Evolutionary conservation across 257 asterid species (phyloP).

Genomic region (Solanum ahanhuiri): DNA sequence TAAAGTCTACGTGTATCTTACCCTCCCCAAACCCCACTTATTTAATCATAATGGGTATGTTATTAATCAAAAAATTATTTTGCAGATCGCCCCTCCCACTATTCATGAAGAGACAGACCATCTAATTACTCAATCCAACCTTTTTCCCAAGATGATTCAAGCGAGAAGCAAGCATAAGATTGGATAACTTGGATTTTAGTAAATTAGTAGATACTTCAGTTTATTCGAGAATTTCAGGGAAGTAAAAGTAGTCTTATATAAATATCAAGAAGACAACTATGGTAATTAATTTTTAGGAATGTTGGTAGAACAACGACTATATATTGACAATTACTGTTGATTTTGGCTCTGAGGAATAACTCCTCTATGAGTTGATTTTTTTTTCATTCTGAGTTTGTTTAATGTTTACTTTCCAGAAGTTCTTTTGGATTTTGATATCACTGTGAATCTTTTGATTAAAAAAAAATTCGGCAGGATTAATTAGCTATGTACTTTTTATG

Average conservation of each 20-base stretch:
- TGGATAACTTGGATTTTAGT: not conserved
- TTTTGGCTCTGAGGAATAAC: too few species aligned
- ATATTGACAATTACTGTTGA: not conserved
- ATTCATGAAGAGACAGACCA: not conserved
- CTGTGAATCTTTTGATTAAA: not conserved
- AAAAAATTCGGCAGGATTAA: not conserved
- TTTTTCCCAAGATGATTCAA: not conserved
- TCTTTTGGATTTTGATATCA: not conserved
- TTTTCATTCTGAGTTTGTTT: not conserved
- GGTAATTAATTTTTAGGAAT: not conserved
- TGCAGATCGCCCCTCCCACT: not conserved
- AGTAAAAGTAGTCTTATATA: not conserved
- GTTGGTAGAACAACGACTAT: not conserved
- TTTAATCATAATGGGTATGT: not conserved
- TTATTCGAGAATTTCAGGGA: not conserved
- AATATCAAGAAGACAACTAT: not conserved
- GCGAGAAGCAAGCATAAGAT: not conserved
- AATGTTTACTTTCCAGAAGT: not conserved
- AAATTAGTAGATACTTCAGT: not conserved
- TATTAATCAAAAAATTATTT: not conserved
- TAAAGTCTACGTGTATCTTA: fast-evolving
- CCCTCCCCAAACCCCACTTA: not conserved
- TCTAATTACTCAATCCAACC: not conserved
- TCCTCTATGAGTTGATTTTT: not conserved
- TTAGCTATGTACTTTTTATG: not conserved